Evolutionary conservation across 2,329 filamentous ascomycete species (phyloP), one percentile per base, ranked within the genome.

Genomic region (Aspergillus hiratsukae): DNA sequence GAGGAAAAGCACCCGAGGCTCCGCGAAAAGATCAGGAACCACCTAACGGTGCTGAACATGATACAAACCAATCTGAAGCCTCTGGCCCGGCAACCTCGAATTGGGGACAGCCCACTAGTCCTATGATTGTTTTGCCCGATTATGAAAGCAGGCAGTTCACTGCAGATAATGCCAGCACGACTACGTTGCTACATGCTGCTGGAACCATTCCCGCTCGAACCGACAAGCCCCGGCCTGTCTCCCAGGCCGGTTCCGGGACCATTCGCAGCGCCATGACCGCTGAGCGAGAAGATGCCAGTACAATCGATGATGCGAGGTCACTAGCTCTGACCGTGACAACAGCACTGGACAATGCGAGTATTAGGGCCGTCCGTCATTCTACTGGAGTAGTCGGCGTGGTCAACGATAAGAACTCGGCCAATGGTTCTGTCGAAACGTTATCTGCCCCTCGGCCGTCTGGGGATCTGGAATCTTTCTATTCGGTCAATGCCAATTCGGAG

Each of bases 151-250:
- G 54, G 21, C 67, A 61, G 35, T 56, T 64, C 29, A 62, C 49
- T 1, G 66, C 70, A 31, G 69, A 71, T 14, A 71, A 70, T 10
- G 68, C 69, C 5, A 73, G 71, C 54, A 74, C 72, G 2, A 61
- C 66, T 29, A 62, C 66, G 1, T 59, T 72, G 7, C 69, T 70
- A 52, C 68, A 68, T 48, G 69, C 62, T 6, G 51, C 64, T 2
- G 69, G 67, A 2, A 61, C 61, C 17, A 59, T 71, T 4, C 60
- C 64, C 1, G 61, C 62, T 45, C 61, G 56, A 5, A 64, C 66
- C 0, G 64, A 70, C 4, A 59, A 53, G 29, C 61, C 62, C 3
- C 63, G 65, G 7, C 58, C 64, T 9, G 61, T 62, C 8, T 70
- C 69, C 0, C 58, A 62, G 29, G 60, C 59, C 19, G 66, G 64